Conservation (phyloP, 192 early-diverging fungal species). For the Chytriomyces hyalinus region DNA sequence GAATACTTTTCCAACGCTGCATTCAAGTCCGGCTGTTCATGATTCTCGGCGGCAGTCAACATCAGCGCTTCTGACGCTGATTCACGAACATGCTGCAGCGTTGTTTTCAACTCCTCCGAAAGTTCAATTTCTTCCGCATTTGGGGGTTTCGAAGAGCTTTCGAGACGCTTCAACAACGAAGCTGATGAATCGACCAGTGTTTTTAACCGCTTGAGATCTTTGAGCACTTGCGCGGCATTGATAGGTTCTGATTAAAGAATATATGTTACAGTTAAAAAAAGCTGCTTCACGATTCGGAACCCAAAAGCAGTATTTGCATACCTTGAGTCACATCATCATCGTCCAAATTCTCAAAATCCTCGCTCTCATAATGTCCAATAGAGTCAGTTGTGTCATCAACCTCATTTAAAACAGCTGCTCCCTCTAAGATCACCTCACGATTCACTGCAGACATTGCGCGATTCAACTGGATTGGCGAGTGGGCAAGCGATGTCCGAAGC, state of each 20-base stretch:
- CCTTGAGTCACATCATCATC: conserved; percentile 5
- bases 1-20: conserved; percentile 46
- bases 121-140: conserved; percentile 12
- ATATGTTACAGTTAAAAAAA: conserved; percentile 4
- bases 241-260: not conserved
- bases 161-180: conserved; percentile 5
- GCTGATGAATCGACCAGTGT: conserved; percentile 6
- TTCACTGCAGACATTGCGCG: conserved; percentile 26
- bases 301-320: not conserved
- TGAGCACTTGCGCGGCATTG: conserved; percentile 13
- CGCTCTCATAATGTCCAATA: conserved; percentile 14
- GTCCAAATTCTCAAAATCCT: conserved; percentile 15
- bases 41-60: not conserved
- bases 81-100: conserved; percentile 24
- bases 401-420: not conserved
- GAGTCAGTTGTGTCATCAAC: not conserved
- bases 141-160: not conserved
- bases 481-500: not conserved
- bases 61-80: conserved; percentile 21
- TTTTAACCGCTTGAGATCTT: conserved; percentile 15
- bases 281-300: too few relatives aligned
- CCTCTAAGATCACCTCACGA: conserved; percentile 36
- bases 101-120: conserved; percentile 10
- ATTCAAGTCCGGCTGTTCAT: not conserved
- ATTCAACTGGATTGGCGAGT: conserved; percentile 2